Base-by-base conservation (phyloP, 179 eudicot genomes). In the Carnegiea gigantea region DNA sequence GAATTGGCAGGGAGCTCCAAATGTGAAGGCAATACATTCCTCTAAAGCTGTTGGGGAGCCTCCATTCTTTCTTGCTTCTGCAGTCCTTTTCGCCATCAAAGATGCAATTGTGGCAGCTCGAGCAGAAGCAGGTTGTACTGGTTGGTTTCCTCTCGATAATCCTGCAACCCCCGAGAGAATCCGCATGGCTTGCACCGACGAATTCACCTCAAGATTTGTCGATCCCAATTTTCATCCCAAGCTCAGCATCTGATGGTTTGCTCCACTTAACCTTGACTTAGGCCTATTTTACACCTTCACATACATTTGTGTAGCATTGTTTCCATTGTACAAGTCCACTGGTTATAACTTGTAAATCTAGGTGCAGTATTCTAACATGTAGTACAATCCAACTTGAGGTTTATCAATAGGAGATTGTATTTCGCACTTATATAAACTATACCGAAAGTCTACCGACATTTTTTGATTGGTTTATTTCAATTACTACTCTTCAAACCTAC, bases 31-130 rank as follows among this genome's bases (percentile, higher is more conserved):
- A 57, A 91, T 97, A 83, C 99, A 94, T 87, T 97, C 98, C 28
- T 97, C 99, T 20, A 97, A 97, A 88, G 99, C 99, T 59, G 98
- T 95, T 24, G 99, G 98, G 23, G 99, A 97, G 78, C 99, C 99
- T 78, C 99, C 99, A 24, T 97, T 97, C 81, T 97, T 97, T 80
- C 94, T 97, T 48, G 99, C 97, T n/a, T 97, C 99, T 5, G 54
- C 92, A 0, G 95, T 91, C 51, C 91, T 97, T 80, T 97, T 97
- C 57, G 99, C 98, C 72, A 94, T 97, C 78, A 97, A 97, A 84
- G 97, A 97, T 80, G 99, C 99, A 44, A 88, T 97, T 33, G 81
- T 83, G 59, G 92, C 98, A 73, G 98, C 98, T 48, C 91, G 99
- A 88, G 86, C 92, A n/a, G 99, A 95, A 74, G 84, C 82, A 17